Evolutionary conservation across 139 green algal genomes (phyloP), one percentile per base, ranked within the genome.

Genomic region (Spirogloea muscicola): DNA sequence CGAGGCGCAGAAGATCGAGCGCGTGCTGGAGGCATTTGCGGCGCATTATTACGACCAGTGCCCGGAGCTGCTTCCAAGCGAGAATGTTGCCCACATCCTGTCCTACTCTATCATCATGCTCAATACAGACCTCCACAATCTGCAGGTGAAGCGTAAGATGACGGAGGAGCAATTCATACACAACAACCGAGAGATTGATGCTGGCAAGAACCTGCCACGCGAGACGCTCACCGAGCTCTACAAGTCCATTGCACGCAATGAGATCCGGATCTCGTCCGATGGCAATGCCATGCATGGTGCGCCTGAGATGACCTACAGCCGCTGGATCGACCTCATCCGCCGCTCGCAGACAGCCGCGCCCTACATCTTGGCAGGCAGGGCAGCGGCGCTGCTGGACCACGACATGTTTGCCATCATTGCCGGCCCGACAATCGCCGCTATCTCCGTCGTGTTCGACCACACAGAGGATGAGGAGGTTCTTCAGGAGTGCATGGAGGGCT

Each of bases 371-470:
- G 31, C 57, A 44, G 33, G 29, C 60, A 18, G n/a, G n/a, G 16
- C 62, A 37, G 63, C 38, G 36, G 25, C 29, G 21, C 55, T 79
- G n/a, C 77, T 85, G 63, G 91, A 96, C 81, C 82, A 81, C 1
- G 88, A 95, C 58, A 95, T 98, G 89, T 97, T 97, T 83, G 80
- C 59, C 0, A 80, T 94, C 27, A 81, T 96, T 44, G 96, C 91
- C 90, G 87, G 87, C 16, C 93, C 92, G 5, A 89, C 92, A 0
- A 87, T 97, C 43, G 88, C 90, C 1, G 92, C 94, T 13, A 90
- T 97, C 55, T 89, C 85, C 0, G 89, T 95, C 3, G 90, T 97
- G 21, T 87, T 97, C 51, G 93, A 98, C 76, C 74, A 89, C 58
- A 75, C 90, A 2, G 55, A 84, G 2, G 81, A 91, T 46, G 76